Evolutionary conservation across 2,329 filamentous ascomycete species (phyloP), one percentile per base, ranked within the genome.

Genomic region (Rhinocladiella mackenziei): DNA sequence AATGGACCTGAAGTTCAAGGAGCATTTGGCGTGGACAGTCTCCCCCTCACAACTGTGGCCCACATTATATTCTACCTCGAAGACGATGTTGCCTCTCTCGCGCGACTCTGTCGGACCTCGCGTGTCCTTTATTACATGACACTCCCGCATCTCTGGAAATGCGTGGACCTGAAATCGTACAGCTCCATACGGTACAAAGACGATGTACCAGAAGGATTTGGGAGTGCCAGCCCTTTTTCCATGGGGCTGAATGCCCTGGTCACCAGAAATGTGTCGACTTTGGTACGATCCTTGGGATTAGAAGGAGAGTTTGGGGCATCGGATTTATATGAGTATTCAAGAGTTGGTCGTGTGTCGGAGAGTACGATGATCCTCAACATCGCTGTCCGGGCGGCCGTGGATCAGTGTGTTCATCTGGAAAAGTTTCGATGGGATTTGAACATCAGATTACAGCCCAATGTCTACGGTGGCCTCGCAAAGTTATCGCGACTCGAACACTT

Each of bases 51-150:
- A 54, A 62, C 81, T 30, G 70, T 82, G 48, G 75, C 73, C 22
- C 64, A 72, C 45, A 79, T 81, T 44, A 65, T 81, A 38, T 69
- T 72, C 32, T 67, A 75, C 58, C 64, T 82, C 35, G 75, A 81
- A 46, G 68, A 80, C 50, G 68, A 80, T 64, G 66, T 70, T 31
- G 73, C 63, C 47, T 78, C 81, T 57, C 70, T 82, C 18, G 76
- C 77, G 22, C 70, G 76, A 48, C 61, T 80, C 40, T 80, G 77
- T 51, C 71, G 77, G 45, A 79, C 78, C 39, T 80, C 75, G 50
- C 71, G 77, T 10, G 69, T 82, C 29, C 70, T 81, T 55, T 78
- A 81, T 54, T 83, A 82, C 64, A 81, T 83, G 76, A 70, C 75
- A 23, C 65, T 81, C 2, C 78, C 79, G 14, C 76, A 75, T 44